These are phyloP conservation scores for Mucor mucedo DNA, from an alignment of 371 early-diverging fungal species.

Conservation along the genomic window DNA sequence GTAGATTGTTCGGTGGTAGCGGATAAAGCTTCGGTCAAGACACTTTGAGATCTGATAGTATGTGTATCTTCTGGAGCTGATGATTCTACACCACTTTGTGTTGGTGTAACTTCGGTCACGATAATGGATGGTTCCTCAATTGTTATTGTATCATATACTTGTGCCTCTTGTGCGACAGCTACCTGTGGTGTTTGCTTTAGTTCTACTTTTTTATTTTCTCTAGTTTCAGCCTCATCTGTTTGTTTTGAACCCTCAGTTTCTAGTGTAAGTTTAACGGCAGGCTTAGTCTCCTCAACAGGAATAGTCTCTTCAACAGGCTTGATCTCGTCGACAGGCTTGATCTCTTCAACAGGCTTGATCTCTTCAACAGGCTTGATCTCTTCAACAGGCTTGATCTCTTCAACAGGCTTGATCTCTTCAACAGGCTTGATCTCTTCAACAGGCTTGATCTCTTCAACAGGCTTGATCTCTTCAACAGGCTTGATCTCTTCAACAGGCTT, in stretches of 20 bases:
- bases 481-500: not conserved
- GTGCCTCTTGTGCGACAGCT: not conserved
- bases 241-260: not conserved
- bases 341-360: no score
- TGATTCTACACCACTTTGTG: not conserved
- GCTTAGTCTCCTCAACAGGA: conserved; percentile 1
- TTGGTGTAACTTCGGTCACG: not conserved
- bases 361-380: no score
- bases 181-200: not conserved
- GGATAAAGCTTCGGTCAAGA: conserved; percentile 6
- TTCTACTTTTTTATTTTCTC: not conserved
- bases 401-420: not conserved
- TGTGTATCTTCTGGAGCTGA: conserved; percentile 11
- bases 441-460: not conserved
- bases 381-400: not conserved
- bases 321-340: not conserved
- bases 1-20: conserved; percentile 6
- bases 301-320: not conserved
- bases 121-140: not conserved
- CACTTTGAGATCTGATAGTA: conserved; percentile 9
- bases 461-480: not conserved
- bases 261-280: not conserved
- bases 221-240: not conserved
- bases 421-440: not conserved
- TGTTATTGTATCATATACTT: not conserved